Percentiles rank a stretch among this genome's conserved stretches.
phyloP scores from a whole-genome alignment of 2,329 filamentous ascomycete species.

The Diaporthe velutina region DNA sequence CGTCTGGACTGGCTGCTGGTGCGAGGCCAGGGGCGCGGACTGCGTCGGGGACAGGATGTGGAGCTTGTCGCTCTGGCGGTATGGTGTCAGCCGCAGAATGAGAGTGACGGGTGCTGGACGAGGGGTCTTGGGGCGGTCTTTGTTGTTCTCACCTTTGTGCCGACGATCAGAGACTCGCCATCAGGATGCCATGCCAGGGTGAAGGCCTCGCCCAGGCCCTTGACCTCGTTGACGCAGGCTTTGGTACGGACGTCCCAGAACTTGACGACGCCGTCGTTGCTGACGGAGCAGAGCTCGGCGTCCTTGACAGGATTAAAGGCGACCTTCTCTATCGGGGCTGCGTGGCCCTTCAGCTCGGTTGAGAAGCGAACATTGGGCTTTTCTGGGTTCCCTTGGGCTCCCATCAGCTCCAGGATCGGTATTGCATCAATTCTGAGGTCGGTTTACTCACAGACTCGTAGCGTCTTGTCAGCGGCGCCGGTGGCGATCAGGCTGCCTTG shows the following conservation, averaged over 20 bases:
- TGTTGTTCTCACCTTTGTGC: constrained; percentile 71
- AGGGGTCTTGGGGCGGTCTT: too few relatives aligned
- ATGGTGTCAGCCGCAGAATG: background rate
- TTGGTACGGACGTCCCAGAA: constrained; percentile 86
- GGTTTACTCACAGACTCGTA: constrained; percentile 76
- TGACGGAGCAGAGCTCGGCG: constrained; percentile 81
- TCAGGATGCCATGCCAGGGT: constrained; percentile 81
- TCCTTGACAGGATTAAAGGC: constrained; percentile 84
- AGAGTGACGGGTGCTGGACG: background rate
- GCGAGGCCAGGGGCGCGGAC: constrained; percentile 66
- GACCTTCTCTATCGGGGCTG: constrained; percentile 77
- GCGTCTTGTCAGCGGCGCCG: constrained; percentile 76
- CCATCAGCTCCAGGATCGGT: background rate
- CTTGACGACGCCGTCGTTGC: constrained; percentile 79
- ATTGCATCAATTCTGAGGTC: background rate
- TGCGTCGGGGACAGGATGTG: constrained; percentile 73
- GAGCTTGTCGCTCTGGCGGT: constrained; percentile 69
- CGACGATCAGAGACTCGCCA: constrained; percentile 77
- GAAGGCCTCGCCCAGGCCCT: constrained; percentile 75
- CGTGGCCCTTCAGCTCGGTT: constrained; percentile 79
- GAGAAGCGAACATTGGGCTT: constrained; percentile 79
- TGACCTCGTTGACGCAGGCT: constrained; percentile 77
- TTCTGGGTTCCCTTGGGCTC: constrained; percentile 76
- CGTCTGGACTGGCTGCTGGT: constrained; percentile 74
- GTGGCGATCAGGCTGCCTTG: constrained; percentile 87